phyloP scores from a whole-genome alignment of 129 eudicot species.

The Ambrosia artemisiifolia region DNA sequence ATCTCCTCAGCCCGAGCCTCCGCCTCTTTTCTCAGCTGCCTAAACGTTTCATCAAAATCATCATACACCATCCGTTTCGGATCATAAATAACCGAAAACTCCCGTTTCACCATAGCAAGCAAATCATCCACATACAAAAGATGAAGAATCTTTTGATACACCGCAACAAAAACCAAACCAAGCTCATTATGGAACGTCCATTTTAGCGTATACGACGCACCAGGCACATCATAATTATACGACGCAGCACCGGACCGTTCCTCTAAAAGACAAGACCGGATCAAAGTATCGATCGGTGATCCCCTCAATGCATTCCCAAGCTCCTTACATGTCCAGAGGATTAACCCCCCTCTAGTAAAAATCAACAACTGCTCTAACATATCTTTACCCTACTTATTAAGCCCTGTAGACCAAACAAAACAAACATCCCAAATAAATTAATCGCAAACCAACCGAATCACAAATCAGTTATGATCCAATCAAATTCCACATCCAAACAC shows the following conservation, averaged over 20 bases:
- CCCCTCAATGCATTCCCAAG: slow-evolving; percentile 90
- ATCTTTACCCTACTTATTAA: slow-evolving; percentile 24
- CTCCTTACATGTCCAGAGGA: slow-evolving; percentile 99
- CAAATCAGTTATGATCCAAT: neutral
- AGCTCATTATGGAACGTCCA: slow-evolving; percentile 97
- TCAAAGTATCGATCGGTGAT: slow-evolving; percentile 76
- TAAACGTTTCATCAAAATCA: slow-evolving; percentile 78
- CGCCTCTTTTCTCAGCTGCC: slow-evolving; percentile 87
- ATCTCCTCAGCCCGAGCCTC: slow-evolving; percentile 85
- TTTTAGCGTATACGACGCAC: slow-evolving; percentile 85
- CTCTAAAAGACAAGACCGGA: slow-evolving; percentile 90
- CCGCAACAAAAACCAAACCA: slow-evolving; percentile 90
- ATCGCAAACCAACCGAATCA: neutral
- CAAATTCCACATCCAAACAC: neutral
- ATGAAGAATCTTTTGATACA: slow-evolving; percentile 85
- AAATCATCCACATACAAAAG: slow-evolving; percentile 90
- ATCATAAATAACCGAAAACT: slow-evolving; percentile 75
- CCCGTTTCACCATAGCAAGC: slow-evolving; percentile 83
- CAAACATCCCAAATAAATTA: neutral
- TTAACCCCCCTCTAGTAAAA: slow-evolving; percentile 93
- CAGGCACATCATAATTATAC: slow-evolving; percentile 82
- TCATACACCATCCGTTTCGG: slow-evolving; percentile 61
- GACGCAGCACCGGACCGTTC: slow-evolving; percentile 91
- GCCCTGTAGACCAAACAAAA: slow-evolving; percentile 40
- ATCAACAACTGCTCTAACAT: slow-evolving; percentile 94